Evolutionary conservation across 1,284 basidiomycete species (phyloP).

Genomic region (Phaffia rhodozyma): DNA sequence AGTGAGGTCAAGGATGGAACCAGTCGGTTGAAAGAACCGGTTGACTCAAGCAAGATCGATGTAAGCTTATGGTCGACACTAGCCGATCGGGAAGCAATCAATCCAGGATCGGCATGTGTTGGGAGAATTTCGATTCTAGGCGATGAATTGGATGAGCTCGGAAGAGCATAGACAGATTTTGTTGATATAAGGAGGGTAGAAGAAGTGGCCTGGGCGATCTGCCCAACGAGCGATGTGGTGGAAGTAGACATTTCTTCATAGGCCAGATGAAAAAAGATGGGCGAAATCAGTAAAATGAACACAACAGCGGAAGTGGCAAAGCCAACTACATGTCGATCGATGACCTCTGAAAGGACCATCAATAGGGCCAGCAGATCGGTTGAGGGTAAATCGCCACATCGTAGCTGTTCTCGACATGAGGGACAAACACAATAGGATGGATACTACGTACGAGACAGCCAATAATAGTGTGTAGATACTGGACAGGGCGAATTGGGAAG

Average conservation of each 20-base stretch:
- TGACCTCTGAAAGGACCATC: too few relatives aligned
- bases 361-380: too few relatives aligned
- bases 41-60: constrained; percentile 32
- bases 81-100: constrained; percentile 1
- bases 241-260: not conserved
- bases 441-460: too few relatives aligned
- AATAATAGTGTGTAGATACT: too few relatives aligned
- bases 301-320: not conserved
- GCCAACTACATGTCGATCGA: too few relatives aligned
- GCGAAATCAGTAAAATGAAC: constrained; percentile 9
- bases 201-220: constrained; percentile 55
- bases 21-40: constrained; percentile 41
- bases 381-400: too few relatives aligned
- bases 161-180: not conserved
- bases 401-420: too few relatives aligned
- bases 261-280: not conserved
- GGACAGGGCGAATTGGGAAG: too few relatives aligned
- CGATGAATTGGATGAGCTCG: not conserved
- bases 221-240: constrained; percentile 32
- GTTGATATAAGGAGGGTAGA: constrained; percentile 49
- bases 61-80: constrained; percentile 4
- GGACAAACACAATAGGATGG: too few relatives aligned
- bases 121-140: constrained; percentile 11
- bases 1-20: constrained; percentile 49
- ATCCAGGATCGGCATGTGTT: constrained; percentile 12